Evolutionary conservation across 2,329 filamentous ascomycete species (phyloP).

Genomic region (Cercospora zeina): DNA sequence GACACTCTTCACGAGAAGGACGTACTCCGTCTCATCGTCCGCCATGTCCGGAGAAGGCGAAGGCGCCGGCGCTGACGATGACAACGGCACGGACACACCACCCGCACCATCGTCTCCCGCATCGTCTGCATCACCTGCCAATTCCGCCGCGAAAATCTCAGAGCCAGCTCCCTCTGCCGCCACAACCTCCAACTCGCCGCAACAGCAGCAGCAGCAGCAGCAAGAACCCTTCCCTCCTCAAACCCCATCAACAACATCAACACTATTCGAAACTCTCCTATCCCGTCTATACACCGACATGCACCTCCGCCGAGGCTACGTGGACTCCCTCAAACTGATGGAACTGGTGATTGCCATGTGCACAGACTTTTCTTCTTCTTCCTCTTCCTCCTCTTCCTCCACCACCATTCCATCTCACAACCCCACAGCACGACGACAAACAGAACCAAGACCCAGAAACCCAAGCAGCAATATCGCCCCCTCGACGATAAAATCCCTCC

Average conservation of each 20-base stretch:
- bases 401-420: neutral
- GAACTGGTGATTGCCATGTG: constrained; percentile 10
- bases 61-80: neutral
- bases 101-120: neutral
- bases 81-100: neutral
- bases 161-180: neutral
- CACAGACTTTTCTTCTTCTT: constrained; percentile 3
- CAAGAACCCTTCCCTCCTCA: neutral
- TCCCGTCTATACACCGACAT: constrained; percentile 8
- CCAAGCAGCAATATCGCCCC: too few species aligned
- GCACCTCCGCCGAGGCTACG: constrained; percentile 8
- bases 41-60: neutral
- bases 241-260: neutral
- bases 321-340: constrained; percentile 7
- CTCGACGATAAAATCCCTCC: neutral
- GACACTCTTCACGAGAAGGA: neutral
- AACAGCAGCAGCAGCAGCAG: neutral
- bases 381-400: neutral
- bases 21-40: neutral
- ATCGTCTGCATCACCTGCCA: neutral
- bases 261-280: constrained; percentile 7
- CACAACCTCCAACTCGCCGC: neutral
- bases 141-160: neutral
- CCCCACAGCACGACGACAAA: too few species aligned
- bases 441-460: too few species aligned